phyloP scores from a whole-genome alignment of 139 green algal genomes.

The Closterium sp. region DNA sequence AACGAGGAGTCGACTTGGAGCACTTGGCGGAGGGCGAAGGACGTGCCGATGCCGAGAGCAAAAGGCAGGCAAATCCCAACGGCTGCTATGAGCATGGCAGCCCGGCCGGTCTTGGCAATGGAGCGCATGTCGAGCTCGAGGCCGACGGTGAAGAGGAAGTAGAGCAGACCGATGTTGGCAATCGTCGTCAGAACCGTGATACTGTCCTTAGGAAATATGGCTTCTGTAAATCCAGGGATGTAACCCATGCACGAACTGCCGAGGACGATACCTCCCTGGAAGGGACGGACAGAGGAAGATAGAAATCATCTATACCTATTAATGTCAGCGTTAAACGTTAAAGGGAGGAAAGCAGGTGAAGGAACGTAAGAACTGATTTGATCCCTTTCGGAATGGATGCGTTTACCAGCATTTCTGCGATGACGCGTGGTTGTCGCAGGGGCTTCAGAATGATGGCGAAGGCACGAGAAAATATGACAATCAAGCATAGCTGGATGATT shows the following conservation, averaged over 20 bases:
- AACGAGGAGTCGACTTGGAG: slow-evolving; percentile 30
- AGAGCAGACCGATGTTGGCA: slow-evolving; percentile 56
- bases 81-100: slow-evolving; percentile 42
- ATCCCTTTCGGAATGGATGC: background rate
- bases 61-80: slow-evolving; percentile 55
- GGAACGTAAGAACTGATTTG: background rate
- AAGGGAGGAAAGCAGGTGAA: background rate
- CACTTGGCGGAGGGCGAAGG: slow-evolving; percentile 39
- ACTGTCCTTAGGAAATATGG: slow-evolving; percentile 25
- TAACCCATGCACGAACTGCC: slow-evolving; percentile 36
- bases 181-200: slow-evolving; percentile 39
- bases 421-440: slow-evolving; percentile 33
- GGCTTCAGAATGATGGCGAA: slow-evolving; percentile 34
- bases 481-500: slow-evolving; percentile 46
- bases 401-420: slow-evolving; percentile 35
- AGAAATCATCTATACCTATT: background rate
- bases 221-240: slow-evolving; percentile 35
- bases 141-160: slow-evolving; percentile 60
- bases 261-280: slow-evolving; percentile 45
- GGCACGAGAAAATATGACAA: slow-evolving; percentile 27
- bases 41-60: slow-evolving; percentile 41
- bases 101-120: slow-evolving; percentile 31
- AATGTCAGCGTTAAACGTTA: background rate
- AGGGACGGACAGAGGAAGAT: background rate
- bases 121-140: slow-evolving; percentile 53